phyloP scores from a whole-genome alignment of 164 flowering plant genomes.

The Paratinospora sagittata region DNA sequence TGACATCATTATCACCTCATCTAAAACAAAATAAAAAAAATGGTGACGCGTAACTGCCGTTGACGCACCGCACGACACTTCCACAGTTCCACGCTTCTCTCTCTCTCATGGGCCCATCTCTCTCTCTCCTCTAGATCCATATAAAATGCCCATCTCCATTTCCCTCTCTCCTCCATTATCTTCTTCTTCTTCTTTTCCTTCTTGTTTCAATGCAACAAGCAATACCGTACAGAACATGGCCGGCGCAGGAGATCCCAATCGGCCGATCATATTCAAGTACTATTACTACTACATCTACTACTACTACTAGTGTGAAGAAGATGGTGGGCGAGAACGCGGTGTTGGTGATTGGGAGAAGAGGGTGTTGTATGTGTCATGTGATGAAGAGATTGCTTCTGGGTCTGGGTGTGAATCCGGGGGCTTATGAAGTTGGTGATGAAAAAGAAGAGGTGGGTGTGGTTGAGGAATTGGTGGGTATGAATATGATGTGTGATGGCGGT shows the following conservation, averaged over 20 bases:
- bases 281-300: background rate
- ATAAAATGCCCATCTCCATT: background rate
- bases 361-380: slow-evolving; percentile 85
- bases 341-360: slow-evolving; percentile 49
- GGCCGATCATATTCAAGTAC: background rate
- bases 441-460: slow-evolving; percentile 34
- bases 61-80: slow-evolving; percentile 10
- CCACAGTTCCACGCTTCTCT: slow-evolving; percentile 1
- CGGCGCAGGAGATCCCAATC: background rate
- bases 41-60: slow-evolving; percentile 15
- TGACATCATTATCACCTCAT: too few species aligned
- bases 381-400: slow-evolving; percentile 53
- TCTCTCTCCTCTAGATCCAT: background rate
- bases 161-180: background rate
- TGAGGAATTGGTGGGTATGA: slow-evolving; percentile 18
- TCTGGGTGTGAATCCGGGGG: slow-evolving; percentile 67
- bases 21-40: too few species aligned
- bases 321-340: slow-evolving; percentile 63
- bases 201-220: slow-evolving; percentile 42
- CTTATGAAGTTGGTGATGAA: slow-evolving; percentile 62
- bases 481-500: background rate
- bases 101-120: too few species aligned
- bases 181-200: background rate
- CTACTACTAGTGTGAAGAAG: slow-evolving; percentile 3
- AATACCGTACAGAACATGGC: slow-evolving; percentile 49